A percentile compares a stretch with the other conserved stretches of the same genome.
Evolutionary conservation across 2,329 filamentous ascomycete species (phyloP).

Genomic region (Juglanconis juglandina): DNA sequence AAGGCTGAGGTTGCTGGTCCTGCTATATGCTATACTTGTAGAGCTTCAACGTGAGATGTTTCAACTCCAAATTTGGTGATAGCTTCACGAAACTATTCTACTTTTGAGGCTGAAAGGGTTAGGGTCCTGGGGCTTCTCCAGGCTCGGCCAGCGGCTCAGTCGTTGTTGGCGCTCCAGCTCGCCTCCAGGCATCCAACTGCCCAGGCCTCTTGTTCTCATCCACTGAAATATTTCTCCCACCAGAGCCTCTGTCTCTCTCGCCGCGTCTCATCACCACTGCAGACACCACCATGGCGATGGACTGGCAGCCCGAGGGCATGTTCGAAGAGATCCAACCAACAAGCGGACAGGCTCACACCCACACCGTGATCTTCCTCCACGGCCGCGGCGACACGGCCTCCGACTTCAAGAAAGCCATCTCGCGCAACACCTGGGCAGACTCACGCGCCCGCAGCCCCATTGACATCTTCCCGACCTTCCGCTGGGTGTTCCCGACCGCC

Average conservation of each 20-base stretch:
- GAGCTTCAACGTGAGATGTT: too few relatives aligned
- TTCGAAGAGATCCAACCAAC: constrained; percentile 7
- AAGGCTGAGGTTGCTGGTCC: too few relatives aligned
- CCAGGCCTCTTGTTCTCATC: too few relatives aligned
- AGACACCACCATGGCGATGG: constrained; percentile 6
- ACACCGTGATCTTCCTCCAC: constrained; percentile 45
- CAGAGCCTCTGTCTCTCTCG: not conserved
- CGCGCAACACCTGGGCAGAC: constrained; percentile 21
- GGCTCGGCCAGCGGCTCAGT: too few relatives aligned
- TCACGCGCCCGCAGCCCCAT: constrained; percentile 32
- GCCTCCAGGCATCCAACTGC: too few relatives aligned
- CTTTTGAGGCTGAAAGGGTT: too few relatives aligned
- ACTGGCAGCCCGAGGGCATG: constrained; percentile 3
- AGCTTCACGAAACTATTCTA: too few relatives aligned
- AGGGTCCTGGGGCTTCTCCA: too few relatives aligned
- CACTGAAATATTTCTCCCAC: not conserved
- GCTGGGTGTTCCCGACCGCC: constrained; percentile 44
- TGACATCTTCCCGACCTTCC: constrained; percentile 41
- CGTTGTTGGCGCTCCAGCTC: too few relatives aligned
- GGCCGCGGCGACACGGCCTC: constrained; percentile 39
- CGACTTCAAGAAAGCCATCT: constrained; percentile 30
- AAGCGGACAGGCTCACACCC: constrained; percentile 29
- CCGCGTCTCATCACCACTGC: not conserved
- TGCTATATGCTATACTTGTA: too few relatives aligned
- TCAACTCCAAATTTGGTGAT: too few relatives aligned